Evolutionary conservation across 2,329 filamentous ascomycete genomes (phyloP).

Genomic region (Cordyceps militaris): DNA sequence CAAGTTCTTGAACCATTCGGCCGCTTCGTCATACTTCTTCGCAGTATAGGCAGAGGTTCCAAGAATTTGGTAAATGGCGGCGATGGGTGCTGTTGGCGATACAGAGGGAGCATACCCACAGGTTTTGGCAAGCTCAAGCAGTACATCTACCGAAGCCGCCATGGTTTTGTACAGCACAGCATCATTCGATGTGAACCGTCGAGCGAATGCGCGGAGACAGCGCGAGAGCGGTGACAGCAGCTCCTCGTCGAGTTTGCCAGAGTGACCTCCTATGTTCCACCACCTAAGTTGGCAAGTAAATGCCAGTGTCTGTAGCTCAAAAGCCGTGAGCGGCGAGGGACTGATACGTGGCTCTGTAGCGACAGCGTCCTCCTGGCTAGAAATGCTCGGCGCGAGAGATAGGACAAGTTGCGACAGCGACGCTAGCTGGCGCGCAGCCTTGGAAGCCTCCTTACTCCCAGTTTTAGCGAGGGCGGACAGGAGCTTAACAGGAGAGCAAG

Average conservation of each 20-base stretch:
- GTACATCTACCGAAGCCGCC: constrained; percentile 23
- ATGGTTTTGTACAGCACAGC: constrained; percentile 32
- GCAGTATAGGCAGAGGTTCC: constrained; percentile 41
- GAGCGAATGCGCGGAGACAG: constrained; percentile 54
- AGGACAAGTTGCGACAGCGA: constrained; percentile 58
- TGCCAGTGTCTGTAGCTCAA: constrained; percentile 58
- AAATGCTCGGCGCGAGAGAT: constrained; percentile 60
- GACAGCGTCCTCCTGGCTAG: constrained; percentile 51
- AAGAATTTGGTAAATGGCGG: constrained; percentile 45
- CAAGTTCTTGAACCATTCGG: constrained; percentile 46
- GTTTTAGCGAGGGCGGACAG: constrained; percentile 41
- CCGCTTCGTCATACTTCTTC: constrained; percentile 42
- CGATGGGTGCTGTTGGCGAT: constrained; percentile 37
- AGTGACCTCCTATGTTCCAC: constrained; percentile 57
- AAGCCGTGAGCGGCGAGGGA: constrained; percentile 48
- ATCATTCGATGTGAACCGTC: constrained; percentile 39
- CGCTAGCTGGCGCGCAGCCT: constrained; percentile 59
- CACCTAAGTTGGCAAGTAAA: constrained; percentile 55
- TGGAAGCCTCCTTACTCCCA: constrained; percentile 41
- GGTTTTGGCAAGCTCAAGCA: constrained; percentile 27
- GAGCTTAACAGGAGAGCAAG: constrained; percentile 52
- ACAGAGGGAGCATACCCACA: constrained; percentile 28
- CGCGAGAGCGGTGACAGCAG: constrained; percentile 57
- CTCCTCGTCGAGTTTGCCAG: constrained; percentile 55
- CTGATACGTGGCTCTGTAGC: constrained; percentile 48